Percentiles rank a stretch among this genome's conserved stretches.
These are phyloP conservation scores for Saccharomyces uvarum DNA, from an alignment of 1,139 yeast species.

Conservation along the genomic window DNA sequence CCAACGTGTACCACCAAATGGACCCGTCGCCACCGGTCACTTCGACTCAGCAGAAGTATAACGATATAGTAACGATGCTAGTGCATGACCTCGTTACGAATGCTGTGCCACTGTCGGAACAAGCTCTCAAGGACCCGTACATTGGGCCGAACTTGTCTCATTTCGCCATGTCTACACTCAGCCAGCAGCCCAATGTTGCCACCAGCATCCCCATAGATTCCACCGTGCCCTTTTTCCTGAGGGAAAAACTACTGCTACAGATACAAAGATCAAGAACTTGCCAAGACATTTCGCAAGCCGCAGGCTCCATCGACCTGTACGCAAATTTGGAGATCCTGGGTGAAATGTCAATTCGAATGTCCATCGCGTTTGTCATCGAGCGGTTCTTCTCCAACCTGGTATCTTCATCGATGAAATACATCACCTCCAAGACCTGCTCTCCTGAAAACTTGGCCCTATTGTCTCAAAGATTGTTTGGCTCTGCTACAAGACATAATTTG, in stretches of 20 bases:
- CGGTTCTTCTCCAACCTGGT: conserved; percentile 42
- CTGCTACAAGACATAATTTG: conserved; percentile 16
- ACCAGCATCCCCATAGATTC: background rate
- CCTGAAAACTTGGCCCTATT: conserved; percentile 17
- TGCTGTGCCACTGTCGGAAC: conserved; percentile 24
- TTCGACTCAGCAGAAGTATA: conserved; percentile 11
- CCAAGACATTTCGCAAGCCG: conserved; percentile 40
- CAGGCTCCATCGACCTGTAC: conserved; percentile 25
- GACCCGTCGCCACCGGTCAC: conserved; percentile 3
- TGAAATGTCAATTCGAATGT: conserved; percentile 43
- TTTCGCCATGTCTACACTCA: conserved; percentile 26
- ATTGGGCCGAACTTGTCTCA: conserved; percentile 20
- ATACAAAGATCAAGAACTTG: conserved; percentile 65
- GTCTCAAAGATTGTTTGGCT: conserved; percentile 19
- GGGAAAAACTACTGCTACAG: conserved; percentile 35
- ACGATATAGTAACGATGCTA: conserved; percentile 22
- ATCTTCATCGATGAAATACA: conserved; percentile 47
- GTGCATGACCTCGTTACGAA: conserved; percentile 24
- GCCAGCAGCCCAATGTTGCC: conserved; percentile 12
- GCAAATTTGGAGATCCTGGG: conserved; percentile 51
- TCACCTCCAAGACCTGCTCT: conserved; percentile 43
- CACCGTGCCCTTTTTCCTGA: conserved; percentile 24
- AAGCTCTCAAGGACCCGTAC: conserved; percentile 16
- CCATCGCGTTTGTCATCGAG: conserved; percentile 56
- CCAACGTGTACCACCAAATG: background rate